Percentiles rank a stretch among this genome's conserved stretches.
phyloP scores from a whole-genome alignment of 2,329 filamentous ascomycete species.

The Thelonectria olida region DNA sequence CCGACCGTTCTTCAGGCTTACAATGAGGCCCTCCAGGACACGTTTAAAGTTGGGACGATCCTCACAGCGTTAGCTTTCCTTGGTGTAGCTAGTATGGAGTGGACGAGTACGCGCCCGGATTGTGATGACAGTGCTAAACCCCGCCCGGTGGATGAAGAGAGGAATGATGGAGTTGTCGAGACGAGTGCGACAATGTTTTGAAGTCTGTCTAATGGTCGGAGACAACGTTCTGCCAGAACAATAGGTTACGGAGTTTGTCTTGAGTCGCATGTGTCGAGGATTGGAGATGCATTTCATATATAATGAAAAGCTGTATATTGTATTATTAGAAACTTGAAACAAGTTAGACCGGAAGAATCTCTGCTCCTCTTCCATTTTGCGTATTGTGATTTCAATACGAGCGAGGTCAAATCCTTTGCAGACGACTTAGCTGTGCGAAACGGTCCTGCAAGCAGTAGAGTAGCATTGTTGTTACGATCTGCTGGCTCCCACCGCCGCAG shows the following conservation, averaged over 20 bases:
- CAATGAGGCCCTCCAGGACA: background rate
- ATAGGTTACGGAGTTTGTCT: no score
- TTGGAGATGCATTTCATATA: no score
- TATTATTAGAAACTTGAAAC: no score
- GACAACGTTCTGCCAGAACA: no score
- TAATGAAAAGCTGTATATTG: no score
- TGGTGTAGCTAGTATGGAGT: background rate
- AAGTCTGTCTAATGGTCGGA: no score
- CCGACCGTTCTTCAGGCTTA: background rate
- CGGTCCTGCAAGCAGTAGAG: constrained; percentile 16
- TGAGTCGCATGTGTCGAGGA: no score
- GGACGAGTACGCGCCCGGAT: background rate
- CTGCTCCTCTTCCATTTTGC: no score
- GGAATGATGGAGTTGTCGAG: background rate
- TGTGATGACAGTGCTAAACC: background rate
- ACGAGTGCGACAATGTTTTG: background rate
- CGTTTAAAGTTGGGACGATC: background rate
- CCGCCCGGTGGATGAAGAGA: background rate
- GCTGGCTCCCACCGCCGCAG: no score
- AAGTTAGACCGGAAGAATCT: no score
- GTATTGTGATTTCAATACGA: constrained; percentile 34
- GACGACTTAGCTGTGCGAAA: constrained; percentile 18
- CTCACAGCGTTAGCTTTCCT: background rate
- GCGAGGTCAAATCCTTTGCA: constrained; percentile 17
- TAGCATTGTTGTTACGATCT: constrained; percentile 12